Evolutionary conservation across 495 filamentous ascomycete genomes (phyloP), one percentile per base, ranked within the genome.

Genomic region (Hyaloscypha bicolor): DNA sequence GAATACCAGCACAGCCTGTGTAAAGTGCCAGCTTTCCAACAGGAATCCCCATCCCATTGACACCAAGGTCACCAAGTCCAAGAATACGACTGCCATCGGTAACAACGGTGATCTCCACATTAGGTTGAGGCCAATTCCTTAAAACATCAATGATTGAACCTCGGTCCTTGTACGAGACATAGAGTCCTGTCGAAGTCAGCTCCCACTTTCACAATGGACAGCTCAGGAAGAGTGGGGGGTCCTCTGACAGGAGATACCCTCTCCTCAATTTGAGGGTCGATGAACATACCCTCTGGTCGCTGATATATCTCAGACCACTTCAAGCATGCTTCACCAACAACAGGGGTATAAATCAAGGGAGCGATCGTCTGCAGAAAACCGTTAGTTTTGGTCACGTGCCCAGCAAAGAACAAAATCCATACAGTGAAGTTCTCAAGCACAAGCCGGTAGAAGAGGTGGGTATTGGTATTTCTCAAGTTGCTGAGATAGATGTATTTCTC

Each of bases 41-140:
- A 60, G 91, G 91, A 73, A 93, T 93, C 55, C 91, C 91, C 91
- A 93, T 93, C 57, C 91, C 91, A 75, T 92, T 91, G 73, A 93
- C 87, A 63, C 91, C 91, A 65, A 93, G 83, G 76, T 93, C 91
- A 53, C 91, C 91, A 33, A 93, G 84, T 68, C 91, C 91, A 65
- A 93, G 83, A 74, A 93, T 93, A 55, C 91, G 87, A 62, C 88
- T 91, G 59, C 91, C 91, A 79, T 93, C 91, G 57, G 91, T 93
- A 73, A 93, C 86, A 70, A 90, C 89, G 64, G 90, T 91, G 72
- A 93, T 93, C 73, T 93, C 90, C 29, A 93, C 90, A 65, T 89
- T 83, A 32, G 79, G 76, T 71, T 90, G 85, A 33, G 89, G 89
- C 91, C 91, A 93, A 76, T 93, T 93, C 69, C 89, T 79, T 68